Evolutionary conservation across 768 basidiomycete species (phyloP).

Genomic region (Gloeopeniophorella convolvens): DNA sequence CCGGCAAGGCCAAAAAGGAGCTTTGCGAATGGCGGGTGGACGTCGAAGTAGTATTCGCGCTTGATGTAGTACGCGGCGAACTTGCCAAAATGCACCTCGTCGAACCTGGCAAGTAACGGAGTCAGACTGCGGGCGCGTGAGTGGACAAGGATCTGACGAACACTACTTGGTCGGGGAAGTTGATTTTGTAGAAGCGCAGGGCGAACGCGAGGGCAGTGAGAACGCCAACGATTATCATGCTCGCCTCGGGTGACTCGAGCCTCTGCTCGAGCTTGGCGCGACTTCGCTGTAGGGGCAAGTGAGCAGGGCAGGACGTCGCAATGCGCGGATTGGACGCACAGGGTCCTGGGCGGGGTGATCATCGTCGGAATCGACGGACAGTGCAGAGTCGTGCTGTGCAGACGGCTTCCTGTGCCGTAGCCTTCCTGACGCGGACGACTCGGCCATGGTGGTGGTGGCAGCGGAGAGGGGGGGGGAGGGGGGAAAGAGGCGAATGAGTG

Average conservation of each 20-base stretch:
- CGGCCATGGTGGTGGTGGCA: slow-evolving; percentile 11
- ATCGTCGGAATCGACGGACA: not conserved
- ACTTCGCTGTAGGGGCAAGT: slow-evolving; percentile 34
- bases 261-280: slow-evolving; percentile 56
- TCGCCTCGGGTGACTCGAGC: slow-evolving; percentile 58
- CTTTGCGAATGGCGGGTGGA: slow-evolving; percentile 97
- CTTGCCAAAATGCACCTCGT: slow-evolving; percentile 98
- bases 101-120: slow-evolving; percentile 52
- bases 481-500: slow-evolving; percentile 2
- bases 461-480: not conserved
- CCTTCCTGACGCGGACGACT: not conserved
- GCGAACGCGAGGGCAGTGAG: slow-evolving; percentile 76
- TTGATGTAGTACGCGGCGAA: slow-evolving; percentile 93
- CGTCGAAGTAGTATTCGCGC: slow-evolving; percentile 97
- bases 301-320: not conserved
- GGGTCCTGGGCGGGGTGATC: slow-evolving; percentile 5
- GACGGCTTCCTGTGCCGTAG: slow-evolving; percentile 9
- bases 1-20: slow-evolving; percentile 89
- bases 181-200: slow-evolving; percentile 89
- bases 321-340: not conserved
- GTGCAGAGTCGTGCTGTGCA: not conserved
- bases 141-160: slow-evolving; percentile 35
- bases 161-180: slow-evolving; percentile 93
- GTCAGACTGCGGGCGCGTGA: slow-evolving; percentile 1
- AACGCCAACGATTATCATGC: slow-evolving; percentile 50